Evolutionary conservation across 768 basidiomycete species (phyloP).

Genomic region (Galerina sulciceps): DNA sequence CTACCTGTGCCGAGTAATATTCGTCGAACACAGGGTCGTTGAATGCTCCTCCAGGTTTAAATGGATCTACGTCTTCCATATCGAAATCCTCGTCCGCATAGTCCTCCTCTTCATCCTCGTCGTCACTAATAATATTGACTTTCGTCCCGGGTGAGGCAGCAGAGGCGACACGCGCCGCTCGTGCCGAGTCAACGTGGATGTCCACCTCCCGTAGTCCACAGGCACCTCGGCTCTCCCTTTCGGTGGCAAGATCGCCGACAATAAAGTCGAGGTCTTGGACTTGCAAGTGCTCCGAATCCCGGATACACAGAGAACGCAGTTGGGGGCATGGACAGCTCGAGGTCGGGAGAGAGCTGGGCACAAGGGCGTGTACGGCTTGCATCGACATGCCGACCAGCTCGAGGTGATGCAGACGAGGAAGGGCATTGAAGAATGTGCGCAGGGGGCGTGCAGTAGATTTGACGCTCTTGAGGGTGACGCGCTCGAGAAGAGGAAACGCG

Average conservation of each 20-base stretch:
- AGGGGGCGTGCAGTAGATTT: constrained; percentile 37
- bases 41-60: constrained; percentile 36
- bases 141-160: constrained; percentile 15
- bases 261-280: constrained; percentile 30
- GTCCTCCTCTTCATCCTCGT: constrained; percentile 24
- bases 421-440: constrained; percentile 33
- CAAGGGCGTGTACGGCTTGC: constrained; percentile 33
- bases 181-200: constrained; percentile 35
- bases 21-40: constrained; percentile 42
- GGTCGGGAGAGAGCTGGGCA: constrained; percentile 20
- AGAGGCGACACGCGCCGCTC: constrained; percentile 18
- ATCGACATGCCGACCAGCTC: constrained; percentile 41
- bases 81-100: constrained; percentile 17
- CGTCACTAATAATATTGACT: constrained; percentile 29
- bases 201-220: constrained; percentile 31
- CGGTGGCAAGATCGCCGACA: constrained; percentile 26
- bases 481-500: constrained; percentile 39
- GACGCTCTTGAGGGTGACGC: constrained; percentile 39
- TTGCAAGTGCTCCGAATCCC: constrained; percentile 26
- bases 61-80: constrained; percentile 24
- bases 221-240: constrained; percentile 27
- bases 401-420: constrained; percentile 32
- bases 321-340: constrained; percentile 35
- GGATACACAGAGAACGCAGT: constrained; percentile 33
- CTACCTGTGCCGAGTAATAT: constrained; percentile 21